A percentile compares a stretch with the other conserved stretches of the same genome.
Evolutionary conservation across 345 rosid species (phyloP).

Genomic region (Melaleuca quinquenervia): DNA sequence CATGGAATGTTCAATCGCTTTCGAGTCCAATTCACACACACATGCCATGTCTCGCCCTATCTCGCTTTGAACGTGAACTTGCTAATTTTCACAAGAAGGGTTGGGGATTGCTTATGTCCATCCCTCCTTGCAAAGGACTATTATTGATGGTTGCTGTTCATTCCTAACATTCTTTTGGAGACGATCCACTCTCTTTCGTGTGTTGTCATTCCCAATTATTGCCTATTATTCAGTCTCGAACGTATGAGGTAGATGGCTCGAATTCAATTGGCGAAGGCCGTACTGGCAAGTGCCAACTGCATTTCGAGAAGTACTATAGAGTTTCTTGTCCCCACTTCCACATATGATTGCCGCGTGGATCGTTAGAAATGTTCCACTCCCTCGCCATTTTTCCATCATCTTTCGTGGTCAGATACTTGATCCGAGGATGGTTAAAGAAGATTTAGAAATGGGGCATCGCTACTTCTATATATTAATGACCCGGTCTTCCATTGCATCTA

Average conservation of each 20-base stretch:
- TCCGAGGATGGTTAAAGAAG: background rate
- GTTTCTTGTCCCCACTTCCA: background rate
- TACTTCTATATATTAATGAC: too few relatives aligned
- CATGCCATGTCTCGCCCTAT: background rate
- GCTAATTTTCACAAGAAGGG: background rate
- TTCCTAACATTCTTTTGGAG: background rate
- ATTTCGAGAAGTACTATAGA: background rate
- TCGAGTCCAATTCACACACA: background rate
- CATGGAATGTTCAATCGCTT: background rate
- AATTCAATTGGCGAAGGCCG: background rate
- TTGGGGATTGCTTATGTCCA: background rate
- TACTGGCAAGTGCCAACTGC: background rate
- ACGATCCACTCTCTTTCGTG: background rate
- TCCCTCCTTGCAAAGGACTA: background rate
- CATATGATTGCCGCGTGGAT: background rate
- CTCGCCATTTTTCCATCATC: background rate
- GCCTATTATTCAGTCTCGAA: background rate
- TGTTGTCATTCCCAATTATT: constrained; percentile 10
- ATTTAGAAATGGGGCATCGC: too few relatives aligned
- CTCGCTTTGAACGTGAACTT: background rate
- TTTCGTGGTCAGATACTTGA: background rate
- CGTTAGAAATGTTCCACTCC: background rate
- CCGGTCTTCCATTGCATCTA: background rate
- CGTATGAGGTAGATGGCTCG: background rate
- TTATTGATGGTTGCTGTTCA: background rate